These are phyloP conservation scores for Chrysanthemum makinoi DNA, from an alignment of 129 eudicot genomes.

Conservation along the genomic window DNA sequence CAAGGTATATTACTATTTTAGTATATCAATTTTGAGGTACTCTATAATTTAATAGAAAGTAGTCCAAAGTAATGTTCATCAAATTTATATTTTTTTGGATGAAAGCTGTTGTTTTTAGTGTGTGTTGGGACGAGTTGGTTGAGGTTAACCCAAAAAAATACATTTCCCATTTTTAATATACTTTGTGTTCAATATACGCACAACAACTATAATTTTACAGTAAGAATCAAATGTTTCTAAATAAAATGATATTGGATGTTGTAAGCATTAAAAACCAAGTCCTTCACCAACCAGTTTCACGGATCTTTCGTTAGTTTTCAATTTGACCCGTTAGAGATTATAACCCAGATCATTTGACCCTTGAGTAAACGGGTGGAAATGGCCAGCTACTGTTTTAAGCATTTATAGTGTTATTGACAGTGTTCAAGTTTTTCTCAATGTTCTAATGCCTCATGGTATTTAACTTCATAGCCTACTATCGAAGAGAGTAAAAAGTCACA, in stretches of 20 bases:
- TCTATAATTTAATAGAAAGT: neutral
- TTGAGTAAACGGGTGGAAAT: neutral
- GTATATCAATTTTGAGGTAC: neutral
- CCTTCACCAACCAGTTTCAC: too few relatives aligned
- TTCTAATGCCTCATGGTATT: slow-evolving; percentile 1
- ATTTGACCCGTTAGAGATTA: neutral
- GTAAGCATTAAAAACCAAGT: neutral
- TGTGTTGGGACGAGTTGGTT: neutral
- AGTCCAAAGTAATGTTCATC: neutral
- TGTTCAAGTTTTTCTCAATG: neutral
- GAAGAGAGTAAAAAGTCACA: slow-evolving; percentile 48
- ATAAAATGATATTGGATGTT: neutral
- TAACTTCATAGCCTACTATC: slow-evolving; percentile 34
- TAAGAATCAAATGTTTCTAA: neutral
- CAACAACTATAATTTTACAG: neutral
- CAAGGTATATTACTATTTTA: slow-evolving; percentile 41
- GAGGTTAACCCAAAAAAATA: neutral
- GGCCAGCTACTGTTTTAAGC: neutral
- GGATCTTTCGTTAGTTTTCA: neutral
- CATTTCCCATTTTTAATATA: neutral
- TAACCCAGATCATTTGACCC: neutral
- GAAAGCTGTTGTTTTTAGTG: neutral
- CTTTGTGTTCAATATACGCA: neutral
- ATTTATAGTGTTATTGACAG: neutral
- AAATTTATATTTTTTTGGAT: too few relatives aligned